phyloP scores from a whole-genome alignment of 2,329 filamentous ascomycete species.

The Penicillium brevicompactum region DNA sequence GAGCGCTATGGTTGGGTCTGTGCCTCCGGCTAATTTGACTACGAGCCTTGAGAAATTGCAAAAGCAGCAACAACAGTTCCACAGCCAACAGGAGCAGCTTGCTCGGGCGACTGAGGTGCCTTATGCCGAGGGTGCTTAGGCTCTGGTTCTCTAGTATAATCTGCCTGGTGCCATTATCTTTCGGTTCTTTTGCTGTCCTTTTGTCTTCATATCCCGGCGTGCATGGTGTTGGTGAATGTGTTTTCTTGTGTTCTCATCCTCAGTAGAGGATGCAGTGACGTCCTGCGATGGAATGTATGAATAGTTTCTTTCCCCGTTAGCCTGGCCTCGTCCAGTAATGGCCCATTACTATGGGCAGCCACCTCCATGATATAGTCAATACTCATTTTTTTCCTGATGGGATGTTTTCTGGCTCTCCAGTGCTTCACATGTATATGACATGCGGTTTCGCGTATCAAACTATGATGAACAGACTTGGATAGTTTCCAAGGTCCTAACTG shows the following conservation, averaged over 20 bases:
- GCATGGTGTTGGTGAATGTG: slow-evolving; percentile 4
- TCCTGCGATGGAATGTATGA: slow-evolving; percentile 21
- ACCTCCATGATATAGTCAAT: slow-evolving; percentile 14
- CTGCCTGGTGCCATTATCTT: not conserved
- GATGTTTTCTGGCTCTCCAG: not conserved
- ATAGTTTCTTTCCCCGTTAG: slow-evolving; percentile 12
- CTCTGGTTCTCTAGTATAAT: not conserved
- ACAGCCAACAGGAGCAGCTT: slow-evolving; percentile 22
- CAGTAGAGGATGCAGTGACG: not conserved
- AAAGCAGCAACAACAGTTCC: slow-evolving; percentile 24
- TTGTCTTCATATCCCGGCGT: slow-evolving; percentile 5
- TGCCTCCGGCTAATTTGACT: slow-evolving; percentile 10
- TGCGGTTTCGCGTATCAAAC: too few relatives aligned
- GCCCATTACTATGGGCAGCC: not conserved
- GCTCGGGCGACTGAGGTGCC: slow-evolving; percentile 12
- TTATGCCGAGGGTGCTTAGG: slow-evolving; percentile 11
- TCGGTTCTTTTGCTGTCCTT: not conserved
- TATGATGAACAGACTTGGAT: too few relatives aligned
- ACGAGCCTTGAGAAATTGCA: slow-evolving; percentile 28
- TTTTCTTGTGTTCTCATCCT: slow-evolving; percentile 3
- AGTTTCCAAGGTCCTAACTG: too few relatives aligned
- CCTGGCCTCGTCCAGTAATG: not conserved
- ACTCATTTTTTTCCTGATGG: slow-evolving; percentile 2
- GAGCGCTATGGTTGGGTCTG: slow-evolving; percentile 26
- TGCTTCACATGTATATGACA: not conserved